Evolutionary conservation across 163 green algal genomes (phyloP), one percentile per base, ranked within the genome.

Genomic region (Botryococcus braunii): DNA sequence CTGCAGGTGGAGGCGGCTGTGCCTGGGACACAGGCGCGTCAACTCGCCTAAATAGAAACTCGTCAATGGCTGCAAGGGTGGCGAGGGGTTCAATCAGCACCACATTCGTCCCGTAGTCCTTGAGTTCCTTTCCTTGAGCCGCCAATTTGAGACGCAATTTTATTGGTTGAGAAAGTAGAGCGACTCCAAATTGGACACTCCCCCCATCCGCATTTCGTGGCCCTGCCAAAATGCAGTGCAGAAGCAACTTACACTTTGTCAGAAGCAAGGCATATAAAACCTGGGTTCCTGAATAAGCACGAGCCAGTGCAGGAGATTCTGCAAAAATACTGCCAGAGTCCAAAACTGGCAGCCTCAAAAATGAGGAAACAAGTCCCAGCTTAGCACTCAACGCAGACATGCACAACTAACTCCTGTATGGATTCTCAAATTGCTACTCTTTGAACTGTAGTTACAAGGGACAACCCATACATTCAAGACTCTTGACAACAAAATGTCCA

Each of bases 41-140:
- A 4, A 98, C 91, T 2, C 90, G 76, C 4, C 84, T 83, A 77
- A 82, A 97, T 61, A 99, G 79, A 69, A 97, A 99, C 38, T 97
- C 94, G 76, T 98, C 94, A n/a, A 99, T 85, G 11, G 93, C 89
- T 25, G 60, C 66, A 70, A 99, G 87, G 47, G 86, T 96, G 23
- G 91, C 94, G 25, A 99, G 80, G 0, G 93, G 92, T 79, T 98
- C 94, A 25, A 99, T 95, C 0, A 98, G 77, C 41, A 99, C 91
- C 11, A 96, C 79, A 70, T 94, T 96, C 56, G 72, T 60, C 27
- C 75, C 80, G 81, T 97, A 97, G 64, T 97, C 91, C 5, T 84
- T 70, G 50, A 97, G 77, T 6, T 63, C 50, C 8, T 25, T 39
- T 50, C 89, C 84, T n/a, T 71, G 58, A 11, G 36, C 58, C 80